Evolutionary conservation across 768 basidiomycete genomes (phyloP), one percentile per base, ranked within the genome.

Genomic region (Russula virescens): DNA sequence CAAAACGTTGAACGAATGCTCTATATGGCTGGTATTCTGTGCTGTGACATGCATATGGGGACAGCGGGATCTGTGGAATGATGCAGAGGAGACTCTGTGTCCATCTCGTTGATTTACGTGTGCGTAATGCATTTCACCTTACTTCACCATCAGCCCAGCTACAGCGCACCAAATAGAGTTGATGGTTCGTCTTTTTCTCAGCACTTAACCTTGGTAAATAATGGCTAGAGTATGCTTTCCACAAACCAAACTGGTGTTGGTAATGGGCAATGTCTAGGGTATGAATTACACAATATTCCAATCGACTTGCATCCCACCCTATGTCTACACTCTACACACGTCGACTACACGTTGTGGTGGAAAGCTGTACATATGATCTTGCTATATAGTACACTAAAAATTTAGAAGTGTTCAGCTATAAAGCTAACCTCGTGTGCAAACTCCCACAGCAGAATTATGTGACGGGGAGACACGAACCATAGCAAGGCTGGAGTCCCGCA

Each of bases 51-150:
- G 80, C 21, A 72, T 86, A 3, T 94, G 91, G 91, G 85, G 83
- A 25, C 91, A 94, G 75, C 79, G 76, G 55, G 91, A 94, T 71
- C 73, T 94, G 46, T 94, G 90, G 91, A 75, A 75, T 73, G 90
- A 92, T 69, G 89, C 86, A 23, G 83, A 86, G 68, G 75, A 54
- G 53, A 14, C 47, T 13, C 19, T 64, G 23, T 28, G 58, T 34
- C 42, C 21, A 25, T 46, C 14, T 26, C 46, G 18, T 14, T 38
- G 38, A 38, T 35, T 35, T 35, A 5, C 34, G 34, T 35, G 34
- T 35, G 34, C n/a, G n/a, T n/a, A 35, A 35, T 35, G 34, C 34
- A 35, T 10, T 10, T 35, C 10, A 5, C 34, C 34, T 10, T 10
- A 35, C 10, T 5, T 10, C 34, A 35, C 5, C 5, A 5, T 10